phyloP scores from a whole-genome alignment of 2,329 filamentous ascomycete species.

The Xylariaceae sp. region DNA sequence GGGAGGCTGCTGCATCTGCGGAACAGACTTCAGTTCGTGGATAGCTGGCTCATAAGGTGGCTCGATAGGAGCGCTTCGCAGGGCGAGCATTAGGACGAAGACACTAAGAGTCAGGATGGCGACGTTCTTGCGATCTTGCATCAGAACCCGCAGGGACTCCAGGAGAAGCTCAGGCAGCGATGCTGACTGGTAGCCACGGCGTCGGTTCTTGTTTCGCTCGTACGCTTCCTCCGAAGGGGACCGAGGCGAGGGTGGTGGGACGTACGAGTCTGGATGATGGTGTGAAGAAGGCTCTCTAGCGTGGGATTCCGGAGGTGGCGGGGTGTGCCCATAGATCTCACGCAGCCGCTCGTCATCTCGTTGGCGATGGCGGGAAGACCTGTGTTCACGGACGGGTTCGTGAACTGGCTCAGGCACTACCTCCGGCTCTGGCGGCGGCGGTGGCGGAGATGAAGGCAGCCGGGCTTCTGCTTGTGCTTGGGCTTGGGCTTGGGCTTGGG shows the following conservation, averaged over 20 bases:
- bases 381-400: constrained; percentile 33
- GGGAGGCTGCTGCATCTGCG: constrained; percentile 31
- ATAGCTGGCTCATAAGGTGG: constrained; percentile 40
- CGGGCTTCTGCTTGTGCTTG: constrained; percentile 10
- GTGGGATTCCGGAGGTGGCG: constrained; percentile 22
- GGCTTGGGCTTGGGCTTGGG: constrained; percentile 28
- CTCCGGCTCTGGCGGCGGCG: constrained; percentile 15
- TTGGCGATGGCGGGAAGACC: constrained; percentile 40
- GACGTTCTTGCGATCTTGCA: constrained; percentile 65
- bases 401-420: constrained; percentile 13
- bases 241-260: constrained; percentile 34
- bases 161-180: constrained; percentile 61
- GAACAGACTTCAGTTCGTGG: constrained; percentile 33
- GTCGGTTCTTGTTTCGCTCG: constrained; percentile 41
- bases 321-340: constrained; percentile 58
- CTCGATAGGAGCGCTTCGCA: constrained; percentile 42
- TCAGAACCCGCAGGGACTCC: constrained; percentile 58
- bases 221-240: constrained; percentile 39
- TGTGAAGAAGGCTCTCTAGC: constrained; percentile 19
- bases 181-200: constrained; percentile 46
- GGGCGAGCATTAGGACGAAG: constrained; percentile 58
- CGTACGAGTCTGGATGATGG: neutral
- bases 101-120: constrained; percentile 60
- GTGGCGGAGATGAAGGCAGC: constrained; percentile 2
- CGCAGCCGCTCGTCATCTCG: constrained; percentile 58